Conservation (phyloP, 176 grass and related monocot species). For the Eremochloa ophiuroides region DNA sequence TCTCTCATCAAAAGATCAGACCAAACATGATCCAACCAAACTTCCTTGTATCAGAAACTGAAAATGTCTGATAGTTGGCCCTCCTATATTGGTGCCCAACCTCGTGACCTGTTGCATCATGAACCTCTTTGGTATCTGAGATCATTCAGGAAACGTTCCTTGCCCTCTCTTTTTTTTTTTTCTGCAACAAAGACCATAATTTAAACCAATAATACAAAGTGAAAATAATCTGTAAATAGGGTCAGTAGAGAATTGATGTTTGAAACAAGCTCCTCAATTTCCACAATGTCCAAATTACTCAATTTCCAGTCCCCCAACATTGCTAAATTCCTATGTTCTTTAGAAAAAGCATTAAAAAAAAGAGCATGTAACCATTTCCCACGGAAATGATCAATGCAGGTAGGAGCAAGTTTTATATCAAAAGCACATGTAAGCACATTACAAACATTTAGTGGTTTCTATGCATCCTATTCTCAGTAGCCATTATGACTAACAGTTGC, state of each 20-base stretch:
- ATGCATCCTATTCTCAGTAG: not conserved
- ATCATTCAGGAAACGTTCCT: not conserved
- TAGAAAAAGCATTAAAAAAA: no score
- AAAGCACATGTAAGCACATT: not conserved
- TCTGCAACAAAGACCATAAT: not conserved
- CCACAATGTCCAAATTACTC: not conserved
- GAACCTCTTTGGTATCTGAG: not conserved
- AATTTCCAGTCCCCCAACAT: not conserved
- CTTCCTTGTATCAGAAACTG: not conserved
- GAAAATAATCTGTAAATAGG: not conserved
- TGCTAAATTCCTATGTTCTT: not conserved
- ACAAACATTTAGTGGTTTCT: not conserved
- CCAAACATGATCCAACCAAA: not conserved
- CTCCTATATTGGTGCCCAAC: not conserved
- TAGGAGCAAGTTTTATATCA: not conserved
- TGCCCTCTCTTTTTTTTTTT: not conserved
- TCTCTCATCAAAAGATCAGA: not conserved
- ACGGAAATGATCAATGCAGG: not conserved
- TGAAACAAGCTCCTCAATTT: not conserved
- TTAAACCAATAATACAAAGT: not conserved
- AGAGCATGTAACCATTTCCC: not conserved
- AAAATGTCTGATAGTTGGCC: not conserved
- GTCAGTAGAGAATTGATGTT: not conserved
- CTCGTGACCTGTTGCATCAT: not conserved
- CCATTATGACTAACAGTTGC: not conserved